Base-by-base conservation (phyloP, 208 protist species). In the Trypanosoma avium region DNA sequence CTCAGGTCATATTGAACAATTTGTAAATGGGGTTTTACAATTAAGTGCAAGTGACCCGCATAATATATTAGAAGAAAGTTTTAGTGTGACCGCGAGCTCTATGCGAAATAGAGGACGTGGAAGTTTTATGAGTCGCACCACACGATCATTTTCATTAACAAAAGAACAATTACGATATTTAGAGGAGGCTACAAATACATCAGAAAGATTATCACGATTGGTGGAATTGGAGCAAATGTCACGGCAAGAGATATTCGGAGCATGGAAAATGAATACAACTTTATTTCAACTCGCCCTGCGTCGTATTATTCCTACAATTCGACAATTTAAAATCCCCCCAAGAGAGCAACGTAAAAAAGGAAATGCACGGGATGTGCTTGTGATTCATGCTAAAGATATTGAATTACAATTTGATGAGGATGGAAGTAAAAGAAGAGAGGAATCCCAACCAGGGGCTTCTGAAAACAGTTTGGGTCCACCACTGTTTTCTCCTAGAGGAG, bases 291-390 rank as follows among this genome's bases (percentile, higher is more conserved):
- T 94, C 9, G 88, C 76, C 12, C 52, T 56, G 33, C 67, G 53
- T 30, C 79, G 82, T n/a, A 50, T 92, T 17, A 70, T 94, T 52
- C 88, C 88, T 1, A 94, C 88, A 2, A 64, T 94, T 32, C 79
- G 88, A 2, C 68, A 78, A 53, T 81, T 74, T 26, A 73, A 72
- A 12, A 36, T 5, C 9, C 33, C 57, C 0, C n/a, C 56, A 22
- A 3, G 7, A 24, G 26, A 27, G 36, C 30, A 50, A 19, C 3
- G 48, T 15, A 22, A 26, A 21, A 29, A 24, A 47, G 46, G 36
- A 6, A 29, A 26, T 26, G 22, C 9, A 40, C 45, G 68, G 26
- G 68, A 75, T 21, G 78, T 86, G 29, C 65, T 92, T 27, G 77
- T 87, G 3, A 85, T 92, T 52, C 75, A 86, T 61, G 79, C 86